These are phyloP conservation scores for Miamiensis avidus DNA, from an alignment of 169 alveolate genomes.

Conservation along the genomic window DNA sequence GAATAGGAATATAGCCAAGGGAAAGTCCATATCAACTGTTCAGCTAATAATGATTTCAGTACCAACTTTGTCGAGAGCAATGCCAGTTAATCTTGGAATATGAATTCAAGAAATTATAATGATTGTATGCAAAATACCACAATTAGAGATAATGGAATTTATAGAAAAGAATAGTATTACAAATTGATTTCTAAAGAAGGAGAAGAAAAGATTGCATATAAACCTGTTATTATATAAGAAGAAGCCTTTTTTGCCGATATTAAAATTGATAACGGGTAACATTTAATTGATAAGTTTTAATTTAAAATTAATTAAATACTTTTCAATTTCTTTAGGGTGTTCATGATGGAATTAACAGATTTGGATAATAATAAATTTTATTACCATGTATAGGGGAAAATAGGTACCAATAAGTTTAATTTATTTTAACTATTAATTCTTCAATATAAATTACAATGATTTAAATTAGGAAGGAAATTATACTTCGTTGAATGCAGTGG, in stretches of 20 bases:
- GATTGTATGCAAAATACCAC: background rate
- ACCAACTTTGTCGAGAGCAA: background rate
- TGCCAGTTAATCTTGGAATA: no score
- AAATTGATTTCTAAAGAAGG: background rate
- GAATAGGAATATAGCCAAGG: no score
- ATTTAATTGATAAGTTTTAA: no score
- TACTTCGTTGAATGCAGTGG: background rate
- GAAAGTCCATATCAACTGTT: no score
- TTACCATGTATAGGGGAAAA: background rate
- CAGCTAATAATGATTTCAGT: no score
- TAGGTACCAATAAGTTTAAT: background rate
- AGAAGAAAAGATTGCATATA: background rate
- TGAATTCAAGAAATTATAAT: no score
- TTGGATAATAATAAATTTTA: background rate
- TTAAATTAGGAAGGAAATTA: background rate
- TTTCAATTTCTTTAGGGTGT: background rate
- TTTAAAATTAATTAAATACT: no score
- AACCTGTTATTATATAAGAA: background rate
- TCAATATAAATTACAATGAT: no score
- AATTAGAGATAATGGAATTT: background rate
- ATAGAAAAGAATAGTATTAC: background rate
- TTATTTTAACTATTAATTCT: no score
- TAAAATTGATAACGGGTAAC: background rate
- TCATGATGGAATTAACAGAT: background rate
- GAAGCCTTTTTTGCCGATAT: background rate